Evolutionary conservation across 2,329 filamentous ascomycete species (phyloP), one percentile per base, ranked within the genome.

Genomic region (Cercospora nicotianae): DNA sequence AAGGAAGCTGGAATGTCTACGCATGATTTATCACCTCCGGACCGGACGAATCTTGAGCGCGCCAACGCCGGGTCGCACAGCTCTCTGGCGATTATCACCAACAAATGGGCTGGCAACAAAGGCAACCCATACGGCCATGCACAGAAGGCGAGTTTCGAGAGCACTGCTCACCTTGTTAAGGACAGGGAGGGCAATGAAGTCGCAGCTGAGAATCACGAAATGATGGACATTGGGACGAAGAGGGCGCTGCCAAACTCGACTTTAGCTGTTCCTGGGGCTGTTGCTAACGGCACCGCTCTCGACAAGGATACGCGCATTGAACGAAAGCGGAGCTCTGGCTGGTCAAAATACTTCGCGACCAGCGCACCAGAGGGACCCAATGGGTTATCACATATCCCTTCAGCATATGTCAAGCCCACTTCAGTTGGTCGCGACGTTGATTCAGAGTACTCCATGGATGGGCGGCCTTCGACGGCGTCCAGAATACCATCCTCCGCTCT

Each of bases 101-200:
- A 90, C 57, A 87, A 87, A 67, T 80, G 86, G 64, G 83, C 82
- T 65, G 80, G 81, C 70, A 82, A 83, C 67, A 85, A 83, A 76
- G 77, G 81, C 60, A 78, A 84, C 71, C 83, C 83, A 67, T 82
- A 84, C 70, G 67, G 62, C 28, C 64, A 77, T 63, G 69, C 70
- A 30, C 72, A 74, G 30, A 86, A 86, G 72, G 81, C 80, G 23
- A 91, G 88, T 79, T 84, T 85, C 68, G 85, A 87, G 30, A 86
- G 85, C 67, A 87, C 87, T 5, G 84, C 85, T 74, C 87, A 85
- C 69, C 81, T 89, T 68, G 85, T 88, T 68, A 87, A 86, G 77
- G 87, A 87, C 76, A 80, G 85, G 72, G 81, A 77, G 55, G 79
- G 80, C n/a, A 82, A 67, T 20, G 83, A 31, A 78, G 81, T 39